A percentile compares a stretch with the other conserved stretches of the same genome.
phyloP scores from a whole-genome alignment of 257 asterid species.

The Petunia secreta region DNA sequence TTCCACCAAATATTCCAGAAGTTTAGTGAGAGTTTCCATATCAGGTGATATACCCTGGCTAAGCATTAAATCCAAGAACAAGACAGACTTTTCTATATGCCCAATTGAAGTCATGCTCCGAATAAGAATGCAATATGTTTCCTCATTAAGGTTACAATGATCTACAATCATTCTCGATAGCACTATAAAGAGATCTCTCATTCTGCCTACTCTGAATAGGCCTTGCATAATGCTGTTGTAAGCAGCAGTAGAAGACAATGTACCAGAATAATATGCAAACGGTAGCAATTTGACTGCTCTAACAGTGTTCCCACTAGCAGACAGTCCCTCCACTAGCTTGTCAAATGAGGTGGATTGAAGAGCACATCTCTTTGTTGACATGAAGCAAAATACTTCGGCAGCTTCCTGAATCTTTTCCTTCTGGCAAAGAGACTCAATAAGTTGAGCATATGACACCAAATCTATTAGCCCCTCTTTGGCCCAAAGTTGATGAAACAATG shows the following conservation, averaged over 20 bases:
- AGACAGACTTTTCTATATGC: slow-evolving; percentile 34
- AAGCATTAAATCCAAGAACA: slow-evolving; percentile 59
- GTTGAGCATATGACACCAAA: slow-evolving; percentile 55
- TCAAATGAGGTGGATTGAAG: slow-evolving; percentile 49
- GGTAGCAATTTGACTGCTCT: slow-evolving; percentile 51
- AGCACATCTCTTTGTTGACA: slow-evolving; percentile 53
- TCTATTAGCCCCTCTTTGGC: slow-evolving; percentile 56
- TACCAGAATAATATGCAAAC: slow-evolving; percentile 42
- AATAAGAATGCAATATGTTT: slow-evolving; percentile 56
- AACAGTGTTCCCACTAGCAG: slow-evolving; percentile 43
- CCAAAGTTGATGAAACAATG: slow-evolving; percentile 47
- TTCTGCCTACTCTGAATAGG: slow-evolving; percentile 41
- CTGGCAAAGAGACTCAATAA: slow-evolving; percentile 57
- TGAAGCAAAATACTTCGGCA: slow-evolving; percentile 48
- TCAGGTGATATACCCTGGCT: slow-evolving; percentile 51
- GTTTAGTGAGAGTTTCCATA: slow-evolving; percentile 50
- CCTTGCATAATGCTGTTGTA: slow-evolving; percentile 58
- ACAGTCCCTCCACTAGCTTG: slow-evolving; percentile 51
- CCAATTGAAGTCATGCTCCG: slow-evolving; percentile 44
- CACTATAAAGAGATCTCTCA: slow-evolving; percentile 38
- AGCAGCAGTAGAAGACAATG: slow-evolving; percentile 35
- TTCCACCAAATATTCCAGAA: slow-evolving; percentile 51
- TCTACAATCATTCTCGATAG: slow-evolving; percentile 59
- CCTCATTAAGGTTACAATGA: slow-evolving; percentile 55
- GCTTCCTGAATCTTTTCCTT: slow-evolving; percentile 55